A percentile compares a stretch with the other conserved stretches of the same genome.
phyloP scores from a whole-genome alignment of 2,329 filamentous ascomycete species.

The Hypoxylon sp. region DNA sequence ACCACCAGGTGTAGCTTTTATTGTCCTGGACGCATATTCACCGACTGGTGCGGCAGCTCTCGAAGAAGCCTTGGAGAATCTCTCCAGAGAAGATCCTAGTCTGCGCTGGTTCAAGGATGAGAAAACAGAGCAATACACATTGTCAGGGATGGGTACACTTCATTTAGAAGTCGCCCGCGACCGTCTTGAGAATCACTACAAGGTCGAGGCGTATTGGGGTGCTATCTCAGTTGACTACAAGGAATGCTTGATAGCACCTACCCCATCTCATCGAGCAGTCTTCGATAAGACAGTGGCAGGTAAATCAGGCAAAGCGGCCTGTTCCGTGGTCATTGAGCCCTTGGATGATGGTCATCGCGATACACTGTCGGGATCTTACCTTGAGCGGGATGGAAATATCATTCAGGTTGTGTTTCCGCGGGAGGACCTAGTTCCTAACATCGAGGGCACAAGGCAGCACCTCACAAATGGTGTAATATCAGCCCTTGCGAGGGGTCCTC shows the following conservation, averaged over 20 bases:
- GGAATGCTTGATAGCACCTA: slow-evolving; percentile 77
- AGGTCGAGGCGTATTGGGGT: slow-evolving; percentile 87
- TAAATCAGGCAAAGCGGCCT: slow-evolving; percentile 82
- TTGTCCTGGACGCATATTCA: slow-evolving; percentile 88
- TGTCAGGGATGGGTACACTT: slow-evolving; percentile 96
- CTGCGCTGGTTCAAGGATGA: slow-evolving; percentile 86
- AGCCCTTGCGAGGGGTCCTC: slow-evolving; percentile 86
- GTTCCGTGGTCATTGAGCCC: slow-evolving; percentile 77
- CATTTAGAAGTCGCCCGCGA: slow-evolving; percentile 95
- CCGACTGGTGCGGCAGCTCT: slow-evolving; percentile 85
- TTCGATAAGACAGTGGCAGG: slow-evolving; percentile 87
- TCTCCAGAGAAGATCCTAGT: slow-evolving; percentile 93
- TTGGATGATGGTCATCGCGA: slow-evolving; percentile 62
- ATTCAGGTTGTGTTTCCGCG: slow-evolving; percentile 67
- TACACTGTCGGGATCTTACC: slow-evolving; percentile 58
- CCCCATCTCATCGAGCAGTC: slow-evolving; percentile 69
- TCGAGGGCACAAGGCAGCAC: slow-evolving; percentile 67
- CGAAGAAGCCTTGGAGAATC: slow-evolving; percentile 79
- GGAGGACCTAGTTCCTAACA: slow-evolving; percentile 61
- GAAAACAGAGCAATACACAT: slow-evolving; percentile 91
- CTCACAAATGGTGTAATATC: slow-evolving; percentile 86
- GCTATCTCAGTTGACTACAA: slow-evolving; percentile 96
- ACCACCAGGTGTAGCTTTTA: slow-evolving; percentile 94
- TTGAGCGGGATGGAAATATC: slow-evolving; percentile 79
- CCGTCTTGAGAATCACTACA: slow-evolving; percentile 89